Percentiles rank a stretch among this genome's conserved stretches.
phyloP scores from a whole-genome alignment of 2,329 filamentous ascomycete genomes.

The Cercospora beticola region DNA sequence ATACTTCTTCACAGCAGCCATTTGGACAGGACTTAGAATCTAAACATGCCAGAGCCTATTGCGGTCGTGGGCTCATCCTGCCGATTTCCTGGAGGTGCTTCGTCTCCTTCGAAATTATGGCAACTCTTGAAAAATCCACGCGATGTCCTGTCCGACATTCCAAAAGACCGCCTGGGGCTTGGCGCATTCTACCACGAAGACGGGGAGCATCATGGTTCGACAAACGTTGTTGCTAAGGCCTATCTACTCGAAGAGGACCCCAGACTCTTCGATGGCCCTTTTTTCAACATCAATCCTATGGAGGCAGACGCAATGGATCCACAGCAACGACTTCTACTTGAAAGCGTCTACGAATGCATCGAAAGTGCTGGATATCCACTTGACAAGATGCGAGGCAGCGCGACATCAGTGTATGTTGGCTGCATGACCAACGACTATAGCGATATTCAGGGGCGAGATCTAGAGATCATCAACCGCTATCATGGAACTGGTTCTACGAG shows the following conservation, averaged over 20 bases:
- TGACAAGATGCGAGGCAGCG: constrained; percentile 20
- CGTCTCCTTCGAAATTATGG: constrained; percentile 28
- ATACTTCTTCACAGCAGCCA: background rate
- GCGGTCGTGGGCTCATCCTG: constrained; percentile 23
- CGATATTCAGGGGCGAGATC: constrained; percentile 27
- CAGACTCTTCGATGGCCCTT: constrained; percentile 27
- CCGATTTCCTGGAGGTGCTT: constrained; percentile 25
- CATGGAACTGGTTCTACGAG: constrained; percentile 24
- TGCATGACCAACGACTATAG: constrained; percentile 28
- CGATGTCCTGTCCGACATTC: constrained; percentile 23
- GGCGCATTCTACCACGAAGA: constrained; percentile 29
- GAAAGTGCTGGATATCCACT: constrained; percentile 24
- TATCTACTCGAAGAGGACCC: constrained; percentile 32
- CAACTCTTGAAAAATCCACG: constrained; percentile 21
- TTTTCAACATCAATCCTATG: constrained; percentile 27
- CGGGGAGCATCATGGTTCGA: constrained; percentile 21
- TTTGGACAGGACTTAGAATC: background rate
- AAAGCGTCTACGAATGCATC: constrained; percentile 28
- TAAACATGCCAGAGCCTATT: constrained; percentile 20
- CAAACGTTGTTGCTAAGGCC: constrained; percentile 20
- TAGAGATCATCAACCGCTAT: constrained; percentile 26
- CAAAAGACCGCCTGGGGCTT: constrained; percentile 26
- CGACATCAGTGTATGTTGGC: constrained; percentile 29
- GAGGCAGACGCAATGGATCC: constrained; percentile 33
- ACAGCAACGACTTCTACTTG: constrained; percentile 33